These are phyloP conservation scores for Globisporangium carolinianum DNA, from an alignment of 352 stramenopile species.

Conservation along the genomic window DNA sequence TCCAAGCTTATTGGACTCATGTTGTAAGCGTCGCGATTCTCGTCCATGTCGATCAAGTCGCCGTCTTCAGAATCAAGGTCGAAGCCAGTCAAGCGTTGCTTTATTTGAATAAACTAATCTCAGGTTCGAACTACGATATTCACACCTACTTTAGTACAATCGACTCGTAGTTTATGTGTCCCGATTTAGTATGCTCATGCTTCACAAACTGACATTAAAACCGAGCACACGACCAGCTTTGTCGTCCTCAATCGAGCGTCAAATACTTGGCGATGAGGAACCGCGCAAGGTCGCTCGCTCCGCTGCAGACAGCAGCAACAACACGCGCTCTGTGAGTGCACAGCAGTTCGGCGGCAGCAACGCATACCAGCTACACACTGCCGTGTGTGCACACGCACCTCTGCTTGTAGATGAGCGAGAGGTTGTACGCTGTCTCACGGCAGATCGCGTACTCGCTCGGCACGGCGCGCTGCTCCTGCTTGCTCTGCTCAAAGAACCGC, in stretches of 20 bases:
- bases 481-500: constrained; percentile 63
- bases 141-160: too few species aligned
- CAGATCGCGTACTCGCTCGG: constrained; percentile 66
- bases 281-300: constrained; percentile 63
- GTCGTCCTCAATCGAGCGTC: constrained; percentile 48
- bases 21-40: too few species aligned
- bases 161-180: too few species aligned
- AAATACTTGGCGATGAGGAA: constrained; percentile 82
- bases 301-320: constrained; percentile 20
- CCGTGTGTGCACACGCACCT: constrained; percentile 26
- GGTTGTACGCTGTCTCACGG: constrained; percentile 82
- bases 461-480: constrained; percentile 36
- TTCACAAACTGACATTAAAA: too few species aligned
- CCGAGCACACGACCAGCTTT: too few species aligned
- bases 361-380: not conserved
- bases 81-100: constrained; percentile 44
- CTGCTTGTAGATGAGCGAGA: constrained; percentile 85
- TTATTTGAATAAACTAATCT: too few species aligned
- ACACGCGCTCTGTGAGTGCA: too few species aligned
- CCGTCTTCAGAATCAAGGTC: constrained; percentile 28
- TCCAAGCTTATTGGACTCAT: too few species aligned
- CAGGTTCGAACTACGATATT: too few species aligned
- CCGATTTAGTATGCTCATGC: too few species aligned
- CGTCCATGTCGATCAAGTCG: constrained; percentile 36
- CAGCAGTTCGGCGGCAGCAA: too few species aligned